A percentile compares a stretch with the other conserved stretches of the same genome.
These are phyloP conservation scores for Candida gigantensis DNA, from an alignment of 1,139 yeast species.

Conservation along the genomic window DNA sequence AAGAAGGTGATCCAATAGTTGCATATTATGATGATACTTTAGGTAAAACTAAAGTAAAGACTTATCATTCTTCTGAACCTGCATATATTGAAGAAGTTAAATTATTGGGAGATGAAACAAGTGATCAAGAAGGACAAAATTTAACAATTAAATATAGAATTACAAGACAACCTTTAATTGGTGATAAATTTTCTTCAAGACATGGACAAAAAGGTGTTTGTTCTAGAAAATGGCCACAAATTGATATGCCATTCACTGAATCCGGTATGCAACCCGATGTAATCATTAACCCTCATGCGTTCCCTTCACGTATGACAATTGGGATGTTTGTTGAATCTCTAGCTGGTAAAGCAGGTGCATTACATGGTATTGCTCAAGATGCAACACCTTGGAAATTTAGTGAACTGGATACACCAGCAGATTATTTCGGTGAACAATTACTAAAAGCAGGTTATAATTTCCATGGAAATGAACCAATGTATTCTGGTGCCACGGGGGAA, in stretches of 20 bases:
- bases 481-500: conserved; percentile 98
- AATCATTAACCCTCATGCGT: conserved; percentile 97
- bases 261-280: conserved; percentile 96
- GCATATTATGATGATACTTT: conserved; percentile 90
- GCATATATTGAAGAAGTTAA: conserved; percentile 96
- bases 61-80: conserved; percentile 92
- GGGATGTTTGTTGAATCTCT: conserved; percentile 99
- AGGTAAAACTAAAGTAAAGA: conserved; percentile 89
- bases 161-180: conserved; percentile 91
- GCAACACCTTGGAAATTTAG: conserved; percentile 95
- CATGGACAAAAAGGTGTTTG: conserved; percentile 99
- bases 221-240: conserved; percentile 96
- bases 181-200: conserved; percentile 97
- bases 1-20: conserved; percentile 94
- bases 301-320: conserved; percentile 99
- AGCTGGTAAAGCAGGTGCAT: conserved; percentile 98
- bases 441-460: conserved; percentile 87
- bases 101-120: conserved; percentile 76
- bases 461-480: conserved; percentile 99
- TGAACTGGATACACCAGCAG: conserved; percentile 95
- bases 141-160: conserved; percentile 88
- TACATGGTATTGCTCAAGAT: conserved; percentile 97
- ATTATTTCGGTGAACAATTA: conserved; percentile 93
- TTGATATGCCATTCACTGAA: conserved; percentile 97
- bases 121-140: conserved; percentile 76